Base-by-base conservation (phyloP, 257 asterid species). In the Gentiana dahurica region DNA sequence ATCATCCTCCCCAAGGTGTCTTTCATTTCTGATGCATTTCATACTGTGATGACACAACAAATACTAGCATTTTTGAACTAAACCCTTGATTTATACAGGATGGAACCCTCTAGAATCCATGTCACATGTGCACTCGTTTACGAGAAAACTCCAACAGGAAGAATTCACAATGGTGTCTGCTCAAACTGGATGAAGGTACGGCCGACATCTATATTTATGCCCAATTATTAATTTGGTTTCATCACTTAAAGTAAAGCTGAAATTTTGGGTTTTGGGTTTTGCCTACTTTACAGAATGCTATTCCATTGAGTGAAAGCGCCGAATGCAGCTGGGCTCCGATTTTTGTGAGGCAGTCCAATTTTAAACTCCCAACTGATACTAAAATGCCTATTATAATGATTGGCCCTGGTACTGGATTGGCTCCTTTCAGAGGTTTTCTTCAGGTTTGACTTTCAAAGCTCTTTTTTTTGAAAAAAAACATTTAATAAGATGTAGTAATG, bases 331-430 rank as follows among this genome's bases (percentile, higher is more conserved):
- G 79, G 62, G 97, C 97, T 38, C 91, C 89, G 12, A 58, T 88
- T 58, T 92, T 88, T 48, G 86, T 92, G 68, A 68, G 99, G 74
- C 82, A 79, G 61, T 92, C 97, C 47, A 92, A 82, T 81, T 92
- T 92, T 76, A 85, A 83, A 70, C 87, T 89, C 58, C 99, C 99
- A 35, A 58, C 87, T 53, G 94, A 89, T 71, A 75, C 93, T 57
- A 75, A 79, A 79, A 80, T 80, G 41, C 99, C 99, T 3, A 57
- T 92, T 37, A 73, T 88, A 63, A 92, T 92, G 99, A 77, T 89
- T 12, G 99, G 99, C 53, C 99, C 99, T 53, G 99, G 99, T 57
- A 92, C 99, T 43, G 99, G 99, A 12, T 72, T 92, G 72, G 99
- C 99, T 63, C 99, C 99, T 34, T 89, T 92, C 62, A 81, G 99